phyloP scores from a whole-genome alignment of 129 eudicot species.

The Escallonia rubra region DNA sequence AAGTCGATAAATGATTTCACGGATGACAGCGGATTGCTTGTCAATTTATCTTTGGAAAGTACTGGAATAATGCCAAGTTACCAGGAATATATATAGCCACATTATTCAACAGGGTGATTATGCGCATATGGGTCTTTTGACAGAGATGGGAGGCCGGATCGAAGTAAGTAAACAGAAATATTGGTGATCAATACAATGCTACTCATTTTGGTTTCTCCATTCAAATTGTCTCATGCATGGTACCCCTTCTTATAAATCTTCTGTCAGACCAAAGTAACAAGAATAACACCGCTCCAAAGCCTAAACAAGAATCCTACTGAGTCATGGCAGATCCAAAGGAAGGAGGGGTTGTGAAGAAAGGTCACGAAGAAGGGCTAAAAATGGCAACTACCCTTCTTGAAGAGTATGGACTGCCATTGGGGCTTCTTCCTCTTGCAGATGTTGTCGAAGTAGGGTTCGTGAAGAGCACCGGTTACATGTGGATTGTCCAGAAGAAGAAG shows the following conservation, averaged over 20 bases:
- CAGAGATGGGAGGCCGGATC: neutral
- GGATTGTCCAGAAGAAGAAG: constrained; percentile 19
- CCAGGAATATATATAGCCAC: no score
- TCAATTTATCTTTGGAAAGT: no score
- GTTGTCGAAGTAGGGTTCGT: constrained; percentile 12
- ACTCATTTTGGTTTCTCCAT: constrained; percentile 10
- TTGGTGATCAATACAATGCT: constrained; percentile 3
- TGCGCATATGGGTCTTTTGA: neutral
- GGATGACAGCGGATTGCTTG: no score
- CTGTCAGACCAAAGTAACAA: no score
- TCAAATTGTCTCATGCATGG: neutral
- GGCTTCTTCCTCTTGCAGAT: constrained; percentile 12
- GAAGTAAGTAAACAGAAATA: neutral
- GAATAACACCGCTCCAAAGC: no score
- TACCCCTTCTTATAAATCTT: neutral
- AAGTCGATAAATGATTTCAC: no score
- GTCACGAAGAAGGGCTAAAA: constrained; percentile 17
- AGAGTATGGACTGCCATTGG: constrained; percentile 11
- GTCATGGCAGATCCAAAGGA: constrained; percentile 11
- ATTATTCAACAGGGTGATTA: no score
- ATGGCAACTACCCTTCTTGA: constrained; percentile 15
- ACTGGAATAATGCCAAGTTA: no score
- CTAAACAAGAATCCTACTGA: no score
- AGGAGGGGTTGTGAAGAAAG: constrained; percentile 15
- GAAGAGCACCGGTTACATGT: constrained; percentile 8